A percentile compares a stretch with the other conserved stretches of the same genome.
Conservation (phyloP, 306 rosid genomes). For the Boehmeria nivea region DNA sequence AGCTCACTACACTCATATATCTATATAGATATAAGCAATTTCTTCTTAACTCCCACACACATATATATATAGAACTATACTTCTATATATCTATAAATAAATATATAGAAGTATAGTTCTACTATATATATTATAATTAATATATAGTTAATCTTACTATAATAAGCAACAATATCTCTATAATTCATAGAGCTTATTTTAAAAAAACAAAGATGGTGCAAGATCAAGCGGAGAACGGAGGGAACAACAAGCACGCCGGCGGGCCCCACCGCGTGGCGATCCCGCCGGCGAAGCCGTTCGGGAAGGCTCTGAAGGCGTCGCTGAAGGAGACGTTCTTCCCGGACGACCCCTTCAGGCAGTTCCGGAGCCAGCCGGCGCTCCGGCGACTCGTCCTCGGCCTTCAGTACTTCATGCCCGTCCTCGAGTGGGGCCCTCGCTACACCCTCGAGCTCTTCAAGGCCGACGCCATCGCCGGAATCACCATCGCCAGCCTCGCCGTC, state of each 20-base stretch:
- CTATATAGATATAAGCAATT: too few species aligned
- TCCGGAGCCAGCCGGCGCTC: constrained; percentile 44
- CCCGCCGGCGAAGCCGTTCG: constrained; percentile 61
- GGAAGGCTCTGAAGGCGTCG: constrained; percentile 35
- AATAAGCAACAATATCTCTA: background rate
- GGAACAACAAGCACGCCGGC: constrained; percentile 25
- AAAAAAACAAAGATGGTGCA: background rate
- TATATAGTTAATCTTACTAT: too few species aligned
- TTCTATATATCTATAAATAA: too few species aligned
- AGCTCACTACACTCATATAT: background rate
- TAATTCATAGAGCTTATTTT: background rate
- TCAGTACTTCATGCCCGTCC: constrained; percentile 58
- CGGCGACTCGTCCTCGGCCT: constrained; percentile 40
- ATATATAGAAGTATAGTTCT: too few species aligned
- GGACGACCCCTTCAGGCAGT: constrained; percentile 66
- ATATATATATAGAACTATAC: too few species aligned
- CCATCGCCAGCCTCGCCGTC: constrained; percentile 91
- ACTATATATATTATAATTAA: too few species aligned
- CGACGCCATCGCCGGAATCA: constrained; percentile 78
- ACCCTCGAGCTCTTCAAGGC: constrained; percentile 51
- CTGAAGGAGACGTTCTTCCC: constrained; percentile 87
- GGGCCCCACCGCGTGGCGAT: constrained; percentile 37
- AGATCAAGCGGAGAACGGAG: constrained; percentile 46
- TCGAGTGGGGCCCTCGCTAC: constrained; percentile 86
- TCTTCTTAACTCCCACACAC: background rate